A percentile compares a stretch with the other conserved stretches of the same genome.
Evolutionary conservation across 2,329 filamentous ascomycete genomes (phyloP).

Genomic region (Cladosporium halotolerans): DNA sequence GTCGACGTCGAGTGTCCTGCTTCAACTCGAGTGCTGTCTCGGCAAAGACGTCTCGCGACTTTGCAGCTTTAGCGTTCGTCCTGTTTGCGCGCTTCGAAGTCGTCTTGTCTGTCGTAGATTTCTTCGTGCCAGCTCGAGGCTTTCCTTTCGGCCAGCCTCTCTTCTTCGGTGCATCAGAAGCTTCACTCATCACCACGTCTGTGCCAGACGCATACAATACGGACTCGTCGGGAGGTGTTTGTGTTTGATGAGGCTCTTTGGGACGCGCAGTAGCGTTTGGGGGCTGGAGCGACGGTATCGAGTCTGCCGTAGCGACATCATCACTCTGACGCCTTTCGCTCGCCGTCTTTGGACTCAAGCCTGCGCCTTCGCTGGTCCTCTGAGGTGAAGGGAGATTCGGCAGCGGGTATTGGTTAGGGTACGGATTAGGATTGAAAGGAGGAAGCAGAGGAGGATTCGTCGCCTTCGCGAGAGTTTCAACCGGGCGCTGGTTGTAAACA

Average conservation of each 20-base stretch:
- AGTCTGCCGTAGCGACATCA: background rate
- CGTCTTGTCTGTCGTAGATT: slow-evolving; percentile 23
- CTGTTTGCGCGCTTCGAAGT: slow-evolving; percentile 26
- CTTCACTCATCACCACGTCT: slow-evolving; percentile 20
- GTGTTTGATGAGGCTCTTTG: slow-evolving; percentile 27
- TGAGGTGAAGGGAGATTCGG: slow-evolving; percentile 20
- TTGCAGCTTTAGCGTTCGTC: slow-evolving; percentile 18
- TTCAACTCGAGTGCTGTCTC: slow-evolving; percentile 3
- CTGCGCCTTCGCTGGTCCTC: slow-evolving; percentile 16
- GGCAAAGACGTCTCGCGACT: slow-evolving; percentile 4
- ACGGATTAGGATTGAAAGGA: slow-evolving; percentile 23
- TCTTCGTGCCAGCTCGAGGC: slow-evolving; percentile 34
- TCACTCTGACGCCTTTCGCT: slow-evolving; percentile 4
- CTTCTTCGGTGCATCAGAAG: slow-evolving; percentile 18
- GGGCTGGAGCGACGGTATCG: background rate
- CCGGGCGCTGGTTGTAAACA: slow-evolving; percentile 18
- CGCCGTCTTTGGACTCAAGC: slow-evolving; percentile 10
- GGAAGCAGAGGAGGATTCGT: slow-evolving; percentile 20
- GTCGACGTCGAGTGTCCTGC: slow-evolving; percentile 16
- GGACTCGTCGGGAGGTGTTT: slow-evolving; percentile 36
- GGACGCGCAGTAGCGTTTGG: background rate
- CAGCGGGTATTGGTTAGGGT: slow-evolving; percentile 4
- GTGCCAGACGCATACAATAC: slow-evolving; percentile 16
- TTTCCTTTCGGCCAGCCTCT: slow-evolving; percentile 44
- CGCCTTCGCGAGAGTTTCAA: slow-evolving; percentile 12